A percentile compares a stretch with the other conserved stretches of the same genome.
Evolutionary conservation across 495 filamentous ascomycete species (phyloP).

Genomic region (Daldinia loculata): DNA sequence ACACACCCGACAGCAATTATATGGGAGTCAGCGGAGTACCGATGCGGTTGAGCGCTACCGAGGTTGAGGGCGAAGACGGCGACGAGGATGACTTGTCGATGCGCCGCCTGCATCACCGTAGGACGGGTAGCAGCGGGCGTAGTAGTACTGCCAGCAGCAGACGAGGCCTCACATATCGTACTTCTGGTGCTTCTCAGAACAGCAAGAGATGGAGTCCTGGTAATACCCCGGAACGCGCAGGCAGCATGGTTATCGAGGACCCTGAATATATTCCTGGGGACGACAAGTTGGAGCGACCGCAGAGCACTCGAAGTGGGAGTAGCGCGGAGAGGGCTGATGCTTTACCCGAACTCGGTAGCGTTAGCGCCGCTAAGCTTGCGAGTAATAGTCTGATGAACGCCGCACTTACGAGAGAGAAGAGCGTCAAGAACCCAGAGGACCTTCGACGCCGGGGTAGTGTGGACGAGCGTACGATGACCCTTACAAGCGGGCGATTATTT

Average conservation of each 20-base stretch:
- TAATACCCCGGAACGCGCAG: slow-evolving; percentile 67
- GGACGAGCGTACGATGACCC: slow-evolving; percentile 90
- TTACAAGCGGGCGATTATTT: slow-evolving; percentile 78
- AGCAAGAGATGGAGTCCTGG: slow-evolving; percentile 70
- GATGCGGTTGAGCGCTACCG: slow-evolving; percentile 88
- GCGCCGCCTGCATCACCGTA: slow-evolving; percentile 68
- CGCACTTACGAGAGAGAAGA: slow-evolving; percentile 66
- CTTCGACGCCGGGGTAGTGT: slow-evolving; percentile 87
- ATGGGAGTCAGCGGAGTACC: slow-evolving; percentile 80
- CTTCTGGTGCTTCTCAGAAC: slow-evolving; percentile 56
- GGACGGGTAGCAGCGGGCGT: slow-evolving; percentile 77
- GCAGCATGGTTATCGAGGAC: slow-evolving; percentile 54
- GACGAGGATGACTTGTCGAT: slow-evolving; percentile 74
- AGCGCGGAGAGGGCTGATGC: slow-evolving; percentile 62
- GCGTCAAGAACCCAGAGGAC: slow-evolving; percentile 77
- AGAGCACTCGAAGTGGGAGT: slow-evolving; percentile 63
- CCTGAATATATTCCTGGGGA: slow-evolving; percentile 46
- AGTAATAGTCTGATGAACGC: slow-evolving; percentile 62
- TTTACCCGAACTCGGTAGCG: slow-evolving; percentile 53
- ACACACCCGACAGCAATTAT: slow-evolving; percentile 75
- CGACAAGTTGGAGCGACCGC: slow-evolving; percentile 57
- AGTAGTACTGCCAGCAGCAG: slow-evolving; percentile 78
- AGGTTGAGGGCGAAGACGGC: slow-evolving; percentile 84
- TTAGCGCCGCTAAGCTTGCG: slow-evolving; percentile 52
- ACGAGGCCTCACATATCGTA: slow-evolving; percentile 64